Base-by-base conservation (phyloP, 768 basidiomycete species). In the Tephrocybe sp. region DNA sequence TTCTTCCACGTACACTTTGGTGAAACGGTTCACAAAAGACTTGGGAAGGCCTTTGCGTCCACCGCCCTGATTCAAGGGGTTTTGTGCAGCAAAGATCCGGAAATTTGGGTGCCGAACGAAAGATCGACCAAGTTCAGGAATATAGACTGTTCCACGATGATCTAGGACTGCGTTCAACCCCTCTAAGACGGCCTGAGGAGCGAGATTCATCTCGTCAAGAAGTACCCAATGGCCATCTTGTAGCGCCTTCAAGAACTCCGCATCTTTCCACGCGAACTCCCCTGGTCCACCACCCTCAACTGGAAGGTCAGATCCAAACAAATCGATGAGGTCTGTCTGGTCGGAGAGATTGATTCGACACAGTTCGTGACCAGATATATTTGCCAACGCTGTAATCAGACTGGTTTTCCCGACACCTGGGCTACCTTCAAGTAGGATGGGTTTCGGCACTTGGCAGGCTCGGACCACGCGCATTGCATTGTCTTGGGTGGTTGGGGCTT, bases 401-500 rank as follows among this genome's bases (percentile, higher is more conserved):
- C 92, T 97, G 2, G 97, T 98, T 70, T 99, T 99, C 2, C 97
- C 97, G 12, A 98, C 97, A 0, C 97, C 97, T 10, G 97, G 97
- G 67, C 94, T 98, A 1, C 97, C 97, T 64, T 99, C 97, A 8
- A 99, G 77, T 11, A 99, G 77, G 52, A 99, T 91, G 0, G 97
- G 93, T 65, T 98, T 98, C 2, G 71, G 61, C 3, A 98, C 73
- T 66, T 98, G 97, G 53, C 87, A 90, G 3, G 94, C 97, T 49
- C 97, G 80, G 30, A 92, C 72, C 11, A 98, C 82, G 17, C 96
- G 87, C 77, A 89, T 80, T 16, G 89, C 87, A 65, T 99, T 99
- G 53, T 85, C 79, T 36, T 76, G 78, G 12, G 95, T 91, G 1
- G 97, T 98, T 0, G 96, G 93, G 0, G 93, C 93, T 45, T 84